Percentiles rank a stretch among this genome's conserved stretches.
Conservation (phyloP, 2,329 filamentous ascomycete species). For the Microascus cirrosus region DNA sequence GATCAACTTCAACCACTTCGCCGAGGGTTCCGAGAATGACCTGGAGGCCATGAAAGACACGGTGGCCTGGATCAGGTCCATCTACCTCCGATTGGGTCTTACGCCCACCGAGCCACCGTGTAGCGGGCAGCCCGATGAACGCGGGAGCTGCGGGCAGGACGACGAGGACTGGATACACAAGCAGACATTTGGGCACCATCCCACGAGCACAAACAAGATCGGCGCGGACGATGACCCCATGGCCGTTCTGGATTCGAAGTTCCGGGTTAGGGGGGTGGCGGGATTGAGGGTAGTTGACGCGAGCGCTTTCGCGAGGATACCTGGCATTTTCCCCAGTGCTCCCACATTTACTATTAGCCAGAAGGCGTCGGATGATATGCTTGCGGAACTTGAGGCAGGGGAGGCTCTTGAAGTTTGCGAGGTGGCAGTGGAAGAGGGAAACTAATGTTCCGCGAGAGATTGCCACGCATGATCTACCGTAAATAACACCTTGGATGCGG, state of each 20-base stretch:
- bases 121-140: constrained; percentile 7
- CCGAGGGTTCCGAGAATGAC: constrained; percentile 32
- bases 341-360: constrained; percentile 48
- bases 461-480: too few species aligned
- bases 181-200: constrained; percentile 43
- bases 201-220: constrained; percentile 44
- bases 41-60: constrained; percentile 23
- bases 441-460: too few species aligned
- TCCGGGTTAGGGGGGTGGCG: constrained; percentile 42
- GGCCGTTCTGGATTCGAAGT: constrained; percentile 45
- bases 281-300: constrained; percentile 52
- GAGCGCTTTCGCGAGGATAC: constrained; percentile 39
- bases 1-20: constrained; percentile 48
- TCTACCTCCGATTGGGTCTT: constrained; percentile 10
- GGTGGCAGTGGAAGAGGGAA: neutral
- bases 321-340: constrained; percentile 33
- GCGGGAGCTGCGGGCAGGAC: constrained; percentile 21
- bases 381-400: constrained; percentile 4
- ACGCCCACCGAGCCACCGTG: constrained; percentile 11
- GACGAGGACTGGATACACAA: constrained; percentile 27
- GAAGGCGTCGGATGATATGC: constrained; percentile 50
- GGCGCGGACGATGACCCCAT: constrained; percentile 40
- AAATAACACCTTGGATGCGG: too few species aligned
- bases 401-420: constrained; percentile 4
- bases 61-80: constrained; percentile 17